Evolutionary conservation across 192 early-diverging fungal species (phyloP).

Genomic region (Tieghemiomyces parasiticus): DNA sequence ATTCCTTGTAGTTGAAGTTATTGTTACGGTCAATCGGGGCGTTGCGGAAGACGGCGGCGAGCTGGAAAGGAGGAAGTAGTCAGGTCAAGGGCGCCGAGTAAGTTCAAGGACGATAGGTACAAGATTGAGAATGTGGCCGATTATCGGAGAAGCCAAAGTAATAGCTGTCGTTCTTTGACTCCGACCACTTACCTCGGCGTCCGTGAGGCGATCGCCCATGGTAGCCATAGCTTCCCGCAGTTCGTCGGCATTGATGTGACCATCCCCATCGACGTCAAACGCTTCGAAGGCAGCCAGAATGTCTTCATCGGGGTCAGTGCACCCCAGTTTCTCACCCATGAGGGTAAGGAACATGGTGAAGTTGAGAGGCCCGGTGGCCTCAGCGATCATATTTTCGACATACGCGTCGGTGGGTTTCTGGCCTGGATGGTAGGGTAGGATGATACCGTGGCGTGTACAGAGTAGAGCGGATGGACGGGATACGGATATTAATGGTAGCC

Average conservation of each 20-base stretch:
- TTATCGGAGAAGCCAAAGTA: no score
- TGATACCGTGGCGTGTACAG: no score
- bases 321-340: conserved; percentile 85
- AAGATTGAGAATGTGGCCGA: no score
- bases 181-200: conserved; percentile 74
- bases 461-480: no score
- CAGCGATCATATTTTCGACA: conserved; percentile 80
- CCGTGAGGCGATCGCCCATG: conserved; percentile 86
- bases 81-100: no score
- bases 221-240: conserved; percentile 79
- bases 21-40: conserved; percentile 57
- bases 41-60: conserved; percentile 89
- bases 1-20: conserved; percentile 84
- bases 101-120: no score
- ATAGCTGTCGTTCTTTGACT: no score
- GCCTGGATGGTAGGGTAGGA: conserved; percentile 29
- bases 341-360: conserved; percentile 96
- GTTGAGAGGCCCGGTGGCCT: conserved; percentile 82
- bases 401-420: conserved; percentile 58
- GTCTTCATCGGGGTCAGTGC: conserved; percentile 82
- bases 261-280: conserved; percentile 77
- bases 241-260: conserved; percentile 63
- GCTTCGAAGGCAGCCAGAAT: conserved; percentile 86
- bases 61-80: no score
- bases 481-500: no score